These are phyloP conservation scores for Ambrosiella beaveri DNA, from an alignment of 2,329 filamentous ascomycete species.

Conservation along the genomic window DNA sequence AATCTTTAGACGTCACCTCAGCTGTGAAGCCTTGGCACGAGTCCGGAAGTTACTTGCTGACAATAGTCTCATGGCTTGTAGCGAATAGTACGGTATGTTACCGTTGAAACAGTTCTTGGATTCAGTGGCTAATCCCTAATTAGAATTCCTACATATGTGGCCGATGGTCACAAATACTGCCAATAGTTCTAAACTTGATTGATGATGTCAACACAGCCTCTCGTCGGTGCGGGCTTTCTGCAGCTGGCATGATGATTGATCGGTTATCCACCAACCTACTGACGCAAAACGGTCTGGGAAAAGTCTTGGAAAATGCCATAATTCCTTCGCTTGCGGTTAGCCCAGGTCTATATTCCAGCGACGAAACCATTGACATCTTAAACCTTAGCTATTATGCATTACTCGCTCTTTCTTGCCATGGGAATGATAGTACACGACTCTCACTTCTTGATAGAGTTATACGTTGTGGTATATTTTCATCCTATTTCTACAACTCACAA, in stretches of 20 bases:
- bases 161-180: constrained; percentile 52
- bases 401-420: constrained; percentile 22
- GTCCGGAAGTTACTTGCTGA: constrained; percentile 5
- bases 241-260: constrained; percentile 37
- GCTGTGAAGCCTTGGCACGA: constrained; percentile 12
- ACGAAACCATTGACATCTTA: constrained; percentile 50
- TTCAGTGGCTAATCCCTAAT: neutral
- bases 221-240: constrained; percentile 37
- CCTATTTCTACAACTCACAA: constrained; percentile 40
- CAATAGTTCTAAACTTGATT: constrained; percentile 49
- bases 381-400: constrained; percentile 49
- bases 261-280: constrained; percentile 37
- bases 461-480: constrained; percentile 36
- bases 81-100: constrained; percentile 3
- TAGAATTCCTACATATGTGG: constrained; percentile 29
- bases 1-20: neutral
- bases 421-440: constrained; percentile 18
- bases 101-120: no score
- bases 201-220: constrained; percentile 42
- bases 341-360: constrained; percentile 57
- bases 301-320: constrained; percentile 51
- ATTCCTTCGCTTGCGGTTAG: constrained; percentile 59
- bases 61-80: constrained; percentile 12
- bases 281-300: constrained; percentile 43
- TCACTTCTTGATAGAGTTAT: constrained; percentile 36